Base-by-base conservation (phyloP, 306 rosid species). In the Canavalia ensiformis region DNA sequence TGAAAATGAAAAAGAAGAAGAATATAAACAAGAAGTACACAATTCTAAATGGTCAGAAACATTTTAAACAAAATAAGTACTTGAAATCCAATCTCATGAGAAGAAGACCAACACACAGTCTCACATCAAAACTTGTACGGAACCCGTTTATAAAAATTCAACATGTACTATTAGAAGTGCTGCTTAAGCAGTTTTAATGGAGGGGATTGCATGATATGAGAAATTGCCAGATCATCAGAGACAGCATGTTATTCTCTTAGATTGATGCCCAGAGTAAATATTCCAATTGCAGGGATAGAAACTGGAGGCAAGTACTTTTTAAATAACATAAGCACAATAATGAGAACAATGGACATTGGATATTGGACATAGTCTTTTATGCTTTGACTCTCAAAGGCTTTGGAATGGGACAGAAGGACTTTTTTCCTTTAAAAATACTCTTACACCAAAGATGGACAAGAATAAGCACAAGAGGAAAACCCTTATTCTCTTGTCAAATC, bases 321-420 rank as follows among this genome's bases (percentile, higher is more conserved):
- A 49, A 55, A 60, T 28, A 68, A 25, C 39, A 8, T 13, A 2
- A 37, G 33, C 44, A 68, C 7, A 47, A 68, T 11, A 47, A 60
- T 25, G 33, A 42, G 58, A 30, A 52, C 41, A 29, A 10, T 75
- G 56, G 67, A 57, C 25, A 18, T 18, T 18, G 25, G 25, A 18
- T 18, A 18, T 55, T 25, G 57, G 56, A 47, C 18, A 7, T 0
- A 45, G 55, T 11, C 58, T 42, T 64, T 74, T 42, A 83, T 66
- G 64, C 83, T 82, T 82, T 72, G 79, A 57, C 81, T 72, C 39
- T 49, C 66, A 25, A 68, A 80, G 72, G 28, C 77, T 54, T 41
- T 67, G 30, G 35, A 62, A 66, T 66, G 72, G 13, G 66, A 58
- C 45, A 71, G 34, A 25, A 72, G 44, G 35, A 1, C 46, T 57